Conservation (phyloP, 2,329 filamentous ascomycete species). For the Ophiosphaerella herpotricha region DNA sequence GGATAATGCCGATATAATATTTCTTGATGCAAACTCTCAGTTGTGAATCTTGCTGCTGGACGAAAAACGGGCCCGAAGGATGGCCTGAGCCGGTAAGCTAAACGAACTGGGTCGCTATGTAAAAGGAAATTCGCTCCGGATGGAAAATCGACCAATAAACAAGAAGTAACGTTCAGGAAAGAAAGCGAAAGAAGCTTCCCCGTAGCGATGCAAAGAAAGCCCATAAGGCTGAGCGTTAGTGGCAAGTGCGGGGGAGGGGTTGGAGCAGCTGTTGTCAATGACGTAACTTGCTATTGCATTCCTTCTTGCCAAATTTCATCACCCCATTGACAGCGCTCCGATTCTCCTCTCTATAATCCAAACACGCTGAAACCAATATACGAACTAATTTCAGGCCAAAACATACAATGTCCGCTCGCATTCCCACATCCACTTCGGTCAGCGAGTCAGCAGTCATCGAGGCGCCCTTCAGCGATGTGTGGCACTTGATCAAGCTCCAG, state of each 20-base stretch:
- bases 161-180: too few relatives aligned
- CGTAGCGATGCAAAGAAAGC: not conserved
- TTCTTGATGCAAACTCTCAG: not conserved
- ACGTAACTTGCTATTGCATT: constrained; percentile 17
- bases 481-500: constrained; percentile 76
- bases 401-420: constrained; percentile 42
- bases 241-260: constrained; percentile 31
- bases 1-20: too few relatives aligned
- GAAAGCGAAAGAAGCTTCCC: too few relatives aligned
- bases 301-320: constrained; percentile 22
- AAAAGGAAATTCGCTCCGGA: too few relatives aligned
- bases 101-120: not conserved
- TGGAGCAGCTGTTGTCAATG: constrained; percentile 24
- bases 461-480: constrained; percentile 68
- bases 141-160: too few relatives aligned
- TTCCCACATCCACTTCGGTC: constrained; percentile 70
- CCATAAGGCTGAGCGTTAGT: constrained; percentile 11
- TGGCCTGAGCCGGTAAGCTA: constrained; percentile 1
- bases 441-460: constrained; percentile 70
- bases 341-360: not conserved
- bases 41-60: not conserved
- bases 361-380: not conserved
- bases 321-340: constrained; percentile 5
- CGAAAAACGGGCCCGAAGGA: not conserved
- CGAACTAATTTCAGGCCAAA: constrained; percentile 8